Conservation (phyloP, 2,329 filamentous ascomycete species). For the Lasiodiplodia theobromae region DNA sequence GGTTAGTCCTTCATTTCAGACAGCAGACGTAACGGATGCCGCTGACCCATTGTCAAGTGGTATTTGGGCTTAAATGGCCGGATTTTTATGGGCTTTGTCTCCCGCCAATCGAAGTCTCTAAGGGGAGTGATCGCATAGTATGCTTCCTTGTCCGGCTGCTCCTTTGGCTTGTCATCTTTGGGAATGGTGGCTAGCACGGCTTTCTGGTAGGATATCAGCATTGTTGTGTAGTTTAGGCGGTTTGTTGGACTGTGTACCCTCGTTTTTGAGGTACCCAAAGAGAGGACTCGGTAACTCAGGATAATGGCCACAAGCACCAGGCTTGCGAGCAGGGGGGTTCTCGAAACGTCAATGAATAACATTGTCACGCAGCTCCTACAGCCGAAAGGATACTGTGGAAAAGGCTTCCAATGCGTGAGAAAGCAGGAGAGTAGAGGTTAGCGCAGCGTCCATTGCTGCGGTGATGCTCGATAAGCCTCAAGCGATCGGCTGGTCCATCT, state of each 20-base stretch:
- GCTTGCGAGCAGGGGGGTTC: not conserved
- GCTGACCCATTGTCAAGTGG: conserved; percentile 68
- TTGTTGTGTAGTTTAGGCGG: not conserved
- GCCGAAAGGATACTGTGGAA: not conserved
- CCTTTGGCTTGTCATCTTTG: not conserved
- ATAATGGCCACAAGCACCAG: not conserved
- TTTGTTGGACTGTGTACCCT: not conserved
- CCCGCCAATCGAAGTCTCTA: conserved; percentile 58
- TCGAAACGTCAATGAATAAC: not conserved
- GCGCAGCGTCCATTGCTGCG: not conserved
- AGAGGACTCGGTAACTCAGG: not conserved
- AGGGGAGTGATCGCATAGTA: conserved; percentile 57
- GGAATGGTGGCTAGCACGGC: not conserved
- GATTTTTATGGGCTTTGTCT: conserved; percentile 59
- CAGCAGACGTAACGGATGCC: not conserved
- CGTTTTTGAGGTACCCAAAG: not conserved
- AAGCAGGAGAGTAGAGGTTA: not conserved
- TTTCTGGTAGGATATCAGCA: not conserved
- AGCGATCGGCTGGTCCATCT: conserved; percentile 2
- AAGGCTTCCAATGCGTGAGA: not conserved
- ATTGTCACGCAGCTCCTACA: not conserved
- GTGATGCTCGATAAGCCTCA: not conserved
- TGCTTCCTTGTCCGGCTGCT: conserved; percentile 34
- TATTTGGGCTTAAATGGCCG: conserved; percentile 68
- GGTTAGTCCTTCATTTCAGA: not conserved